Evolutionary conservation across 768 basidiomycete species (phyloP).

Genomic region (Trametes villosa): DNA sequence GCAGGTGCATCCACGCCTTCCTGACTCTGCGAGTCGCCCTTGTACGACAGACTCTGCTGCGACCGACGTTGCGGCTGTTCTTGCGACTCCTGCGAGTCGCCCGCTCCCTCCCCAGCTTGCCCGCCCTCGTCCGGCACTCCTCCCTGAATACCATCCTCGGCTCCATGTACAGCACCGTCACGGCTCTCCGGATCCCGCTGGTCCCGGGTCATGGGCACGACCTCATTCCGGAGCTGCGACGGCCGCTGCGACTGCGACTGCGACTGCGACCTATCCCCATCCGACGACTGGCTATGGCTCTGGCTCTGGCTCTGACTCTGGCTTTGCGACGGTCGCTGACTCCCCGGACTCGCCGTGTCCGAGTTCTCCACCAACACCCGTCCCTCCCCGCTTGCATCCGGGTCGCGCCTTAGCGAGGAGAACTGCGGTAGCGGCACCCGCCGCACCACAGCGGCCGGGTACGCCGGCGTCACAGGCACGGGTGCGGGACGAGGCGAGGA

Average conservation of each 20-base stretch:
- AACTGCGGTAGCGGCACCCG: constrained; percentile 15
- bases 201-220: constrained; percentile 21
- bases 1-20: background rate
- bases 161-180: background rate
- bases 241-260: constrained; percentile 56
- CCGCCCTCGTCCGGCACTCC: background rate
- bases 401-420: constrained; percentile 1
- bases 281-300: constrained; percentile 2
- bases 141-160: background rate
- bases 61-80: background rate
- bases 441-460: background rate
- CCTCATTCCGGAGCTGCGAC: constrained; percentile 53
- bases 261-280: constrained; percentile 35
- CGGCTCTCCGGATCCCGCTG: no score
- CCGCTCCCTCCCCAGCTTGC: background rate
- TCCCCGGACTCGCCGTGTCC: constrained; percentile 19
- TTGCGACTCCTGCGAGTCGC: background rate
- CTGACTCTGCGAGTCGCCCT: constrained; percentile 23
- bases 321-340: constrained; percentile 9
- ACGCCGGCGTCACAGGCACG: background rate
- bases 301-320: constrained; percentile 20
- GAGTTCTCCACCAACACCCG: constrained; percentile 18
- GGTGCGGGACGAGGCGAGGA: constrained; percentile 6
- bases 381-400: constrained; percentile 17
- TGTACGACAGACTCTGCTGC: constrained; percentile 27